These are phyloP conservation scores for Rhazya stricta DNA, from an alignment of 257 asterid genomes.

Conservation along the genomic window DNA sequence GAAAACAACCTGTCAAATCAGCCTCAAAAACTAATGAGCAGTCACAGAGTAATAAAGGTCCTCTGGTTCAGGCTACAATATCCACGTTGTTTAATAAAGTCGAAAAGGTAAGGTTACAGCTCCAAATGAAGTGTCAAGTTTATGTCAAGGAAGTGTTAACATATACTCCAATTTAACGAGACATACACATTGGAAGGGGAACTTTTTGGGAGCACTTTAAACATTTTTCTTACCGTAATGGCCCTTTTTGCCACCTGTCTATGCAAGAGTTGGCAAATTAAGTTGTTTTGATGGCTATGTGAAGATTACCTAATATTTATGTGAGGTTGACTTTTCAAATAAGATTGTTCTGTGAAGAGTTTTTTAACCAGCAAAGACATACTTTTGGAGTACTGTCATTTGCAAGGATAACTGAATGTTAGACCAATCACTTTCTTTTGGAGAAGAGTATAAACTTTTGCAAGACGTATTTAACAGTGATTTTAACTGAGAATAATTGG, in stretches of 20 bases:
- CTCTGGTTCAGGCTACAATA: slow-evolving; percentile 72
- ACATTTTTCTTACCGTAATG: not conserved
- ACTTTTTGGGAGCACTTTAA: not conserved
- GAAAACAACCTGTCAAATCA: slow-evolving; percentile 31
- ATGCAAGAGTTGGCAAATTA: not conserved
- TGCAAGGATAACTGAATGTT: not conserved
- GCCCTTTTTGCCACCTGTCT: not conserved
- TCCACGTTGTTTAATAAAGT: slow-evolving; percentile 77
- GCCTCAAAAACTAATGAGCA: slow-evolving; percentile 33
- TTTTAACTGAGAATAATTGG: not conserved
- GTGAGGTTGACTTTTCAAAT: not conserved
- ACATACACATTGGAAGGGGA: not conserved
- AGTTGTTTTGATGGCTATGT: not conserved
- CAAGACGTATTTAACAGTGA: not conserved
- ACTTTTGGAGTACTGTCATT: slow-evolving; percentile 1
- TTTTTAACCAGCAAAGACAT: not conserved
- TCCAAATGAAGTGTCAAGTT: slow-evolving; percentile 15
- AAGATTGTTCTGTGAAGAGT: not conserved
- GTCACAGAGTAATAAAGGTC: slow-evolving; percentile 30
- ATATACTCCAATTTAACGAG: not conserved
- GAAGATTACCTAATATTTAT: not conserved
- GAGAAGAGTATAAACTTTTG: not conserved
- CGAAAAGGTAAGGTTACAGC: slow-evolving; percentile 48
- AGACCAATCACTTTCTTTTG: not conserved
- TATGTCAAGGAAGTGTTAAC: not conserved